A percentile compares a stretch with the other conserved stretches of the same genome.
phyloP scores from a whole-genome alignment of 2,329 filamentous ascomycete genomes.

The Cytospora piceae region DNA sequence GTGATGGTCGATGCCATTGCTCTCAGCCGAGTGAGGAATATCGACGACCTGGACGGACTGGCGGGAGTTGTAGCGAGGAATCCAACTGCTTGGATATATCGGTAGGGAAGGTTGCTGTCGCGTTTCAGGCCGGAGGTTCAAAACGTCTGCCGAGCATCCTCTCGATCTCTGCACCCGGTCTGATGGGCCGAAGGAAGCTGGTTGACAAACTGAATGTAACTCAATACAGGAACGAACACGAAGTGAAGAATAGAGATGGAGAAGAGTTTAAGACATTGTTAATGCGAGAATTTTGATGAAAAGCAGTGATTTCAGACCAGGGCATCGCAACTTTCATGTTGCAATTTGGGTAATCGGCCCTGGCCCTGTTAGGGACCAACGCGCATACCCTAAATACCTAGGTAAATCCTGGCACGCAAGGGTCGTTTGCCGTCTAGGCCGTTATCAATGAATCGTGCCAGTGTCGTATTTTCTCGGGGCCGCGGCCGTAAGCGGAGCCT shows the following conservation, averaged over 20 bases:
- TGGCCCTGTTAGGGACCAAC: background rate
- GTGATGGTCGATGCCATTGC: constrained; percentile 4
- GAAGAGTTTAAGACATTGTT: background rate
- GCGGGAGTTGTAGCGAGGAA: background rate
- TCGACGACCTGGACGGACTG: constrained; percentile 3
- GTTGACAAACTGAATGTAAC: background rate
- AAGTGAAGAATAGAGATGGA: background rate
- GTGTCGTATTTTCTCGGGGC: background rate
- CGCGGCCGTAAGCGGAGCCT: background rate
- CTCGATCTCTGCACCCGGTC: background rate
- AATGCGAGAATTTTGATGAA: background rate
- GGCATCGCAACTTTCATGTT: background rate
- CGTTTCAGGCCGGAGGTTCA: background rate
- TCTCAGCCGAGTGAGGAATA: background rate
- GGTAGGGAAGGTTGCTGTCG: background rate
- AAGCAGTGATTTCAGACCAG: background rate
- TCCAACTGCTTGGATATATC: background rate
- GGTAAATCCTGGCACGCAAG: too few species aligned
- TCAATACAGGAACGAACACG: background rate
- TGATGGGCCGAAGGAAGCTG: background rate
- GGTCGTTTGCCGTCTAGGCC: background rate
- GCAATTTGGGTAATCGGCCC: background rate
- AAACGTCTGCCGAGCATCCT: background rate
- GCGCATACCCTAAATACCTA: too few species aligned
- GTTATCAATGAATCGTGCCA: background rate